A percentile compares a stretch with the other conserved stretches of the same genome.
Evolutionary conservation across 352 stramenopile species (phyloP).

Genomic region (Pythium aquatile): DNA sequence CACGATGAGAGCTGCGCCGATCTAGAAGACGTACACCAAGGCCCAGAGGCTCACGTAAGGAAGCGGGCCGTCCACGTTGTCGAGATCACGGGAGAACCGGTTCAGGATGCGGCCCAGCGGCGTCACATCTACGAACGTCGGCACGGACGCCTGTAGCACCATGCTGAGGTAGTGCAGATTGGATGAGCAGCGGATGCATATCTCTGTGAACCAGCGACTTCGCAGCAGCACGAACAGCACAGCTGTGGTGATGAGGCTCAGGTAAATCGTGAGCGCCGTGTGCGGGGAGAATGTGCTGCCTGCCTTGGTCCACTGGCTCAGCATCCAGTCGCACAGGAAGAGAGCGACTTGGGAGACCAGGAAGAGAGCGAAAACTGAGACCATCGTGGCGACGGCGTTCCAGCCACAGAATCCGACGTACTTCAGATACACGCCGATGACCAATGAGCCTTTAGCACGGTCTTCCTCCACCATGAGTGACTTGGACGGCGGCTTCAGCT

Average conservation of each 20-base stretch:
- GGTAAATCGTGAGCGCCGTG: neutral
- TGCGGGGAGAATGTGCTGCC: neutral
- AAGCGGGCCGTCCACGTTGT: conserved; percentile 25
- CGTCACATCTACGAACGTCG: conserved; percentile 28
- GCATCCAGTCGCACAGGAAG: neutral
- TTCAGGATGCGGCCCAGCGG: conserved; percentile 7
- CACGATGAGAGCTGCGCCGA: conserved; percentile 24
- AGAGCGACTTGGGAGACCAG: neutral
- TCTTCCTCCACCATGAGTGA: neutral
- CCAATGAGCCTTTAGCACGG: neutral
- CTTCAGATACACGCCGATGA: neutral
- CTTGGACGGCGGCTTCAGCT: neutral
- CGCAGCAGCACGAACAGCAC: neutral
- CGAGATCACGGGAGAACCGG: conserved; percentile 17
- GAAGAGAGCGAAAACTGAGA: neutral
- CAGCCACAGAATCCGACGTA: neutral
- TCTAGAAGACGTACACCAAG: conserved; percentile 1
- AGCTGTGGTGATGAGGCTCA: neutral
- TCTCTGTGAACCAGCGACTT: neutral
- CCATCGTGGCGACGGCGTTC: neutral
- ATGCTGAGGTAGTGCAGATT: conserved; percentile 14
- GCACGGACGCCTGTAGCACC: conserved; percentile 20
- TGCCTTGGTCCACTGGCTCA: neutral
- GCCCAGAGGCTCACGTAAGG: conserved; percentile 17
- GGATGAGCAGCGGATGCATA: conserved; percentile 4